Conservation (phyloP, 805 yeast genomes). For the Ogataea pini region DNA sequence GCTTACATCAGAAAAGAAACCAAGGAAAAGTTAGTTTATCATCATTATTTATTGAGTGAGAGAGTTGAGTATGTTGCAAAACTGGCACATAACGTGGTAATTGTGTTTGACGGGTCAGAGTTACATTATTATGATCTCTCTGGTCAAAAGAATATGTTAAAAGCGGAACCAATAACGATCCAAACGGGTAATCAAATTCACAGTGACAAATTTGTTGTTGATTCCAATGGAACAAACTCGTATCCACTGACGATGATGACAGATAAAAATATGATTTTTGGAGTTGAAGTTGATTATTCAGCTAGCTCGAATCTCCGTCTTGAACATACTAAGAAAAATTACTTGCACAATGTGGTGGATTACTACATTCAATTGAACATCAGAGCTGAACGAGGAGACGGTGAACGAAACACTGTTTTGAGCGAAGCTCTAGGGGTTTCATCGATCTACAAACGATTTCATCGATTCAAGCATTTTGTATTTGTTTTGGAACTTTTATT, state of each 20-base stretch:
- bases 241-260: constrained; percentile 50
- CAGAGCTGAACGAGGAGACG: constrained; percentile 20
- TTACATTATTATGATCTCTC: constrained; percentile 34
- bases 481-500: constrained; percentile 52
- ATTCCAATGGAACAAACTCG: constrained; percentile 38
- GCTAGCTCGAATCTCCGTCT: constrained; percentile 26
- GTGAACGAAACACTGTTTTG: too few relatives aligned
- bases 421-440: constrained; percentile 29
- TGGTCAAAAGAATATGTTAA: constrained; percentile 26
- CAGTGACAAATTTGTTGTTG: constrained; percentile 15
- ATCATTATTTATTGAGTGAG: constrained; percentile 26
- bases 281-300: constrained; percentile 46
- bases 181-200: constrained; percentile 35
- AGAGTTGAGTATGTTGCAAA: constrained; percentile 36
- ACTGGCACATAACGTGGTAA: constrained; percentile 26
- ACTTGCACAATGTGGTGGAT: constrained; percentile 48
- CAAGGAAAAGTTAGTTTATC: constrained; percentile 22
- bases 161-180: constrained; percentile 31
- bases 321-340: constrained; percentile 42
- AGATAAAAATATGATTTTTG: constrained; percentile 50
- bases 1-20: constrained; percentile 28
- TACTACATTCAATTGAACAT: constrained; percentile 41
- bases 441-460: constrained; percentile 39
- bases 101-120: constrained; percentile 37
- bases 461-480: constrained; percentile 43